Evolutionary conservation across 768 basidiomycete genomes (phyloP).

Genomic region (Tremella mesenterica): DNA sequence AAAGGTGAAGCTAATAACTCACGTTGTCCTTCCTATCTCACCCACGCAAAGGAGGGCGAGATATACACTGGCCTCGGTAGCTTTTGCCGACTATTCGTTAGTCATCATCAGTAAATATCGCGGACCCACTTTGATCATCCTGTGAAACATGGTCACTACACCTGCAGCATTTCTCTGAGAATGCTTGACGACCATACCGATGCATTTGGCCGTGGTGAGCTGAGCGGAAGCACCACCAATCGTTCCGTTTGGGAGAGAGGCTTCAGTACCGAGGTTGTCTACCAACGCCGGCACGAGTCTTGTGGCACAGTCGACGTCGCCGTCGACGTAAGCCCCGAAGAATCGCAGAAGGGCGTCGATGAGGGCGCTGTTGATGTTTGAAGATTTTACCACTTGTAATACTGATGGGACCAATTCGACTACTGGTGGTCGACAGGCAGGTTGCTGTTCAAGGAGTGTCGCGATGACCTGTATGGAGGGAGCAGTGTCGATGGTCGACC

Average conservation of each 20-base stretch:
- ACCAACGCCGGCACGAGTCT: conserved; percentile 71
- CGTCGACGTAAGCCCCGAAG: conserved; percentile 70
- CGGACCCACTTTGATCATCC: conserved; percentile 61
- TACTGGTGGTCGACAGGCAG: conserved; percentile 22
- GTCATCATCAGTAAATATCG: background rate
- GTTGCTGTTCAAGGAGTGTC: conserved; percentile 51
- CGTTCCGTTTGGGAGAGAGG: conserved; percentile 34
- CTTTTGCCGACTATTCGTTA: conserved; percentile 46
- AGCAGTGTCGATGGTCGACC: conserved; percentile 64
- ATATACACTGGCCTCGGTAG: conserved; percentile 60
- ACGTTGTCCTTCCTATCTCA: conserved; percentile 88
- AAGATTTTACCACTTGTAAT: conserved; percentile 61
- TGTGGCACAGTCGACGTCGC: conserved; percentile 72
- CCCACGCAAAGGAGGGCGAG: conserved; percentile 82
- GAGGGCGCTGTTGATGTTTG: conserved; percentile 61
- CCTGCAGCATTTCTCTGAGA: conserved; percentile 66
- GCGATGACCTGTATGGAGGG: conserved; percentile 40
- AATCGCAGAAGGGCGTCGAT: conserved; percentile 76
- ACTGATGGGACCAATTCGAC: conserved; percentile 37
- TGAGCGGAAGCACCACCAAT: conserved; percentile 35
- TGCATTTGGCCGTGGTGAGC: conserved; percentile 70
- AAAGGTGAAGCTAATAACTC: conserved; percentile 28
- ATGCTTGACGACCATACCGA: conserved; percentile 71
- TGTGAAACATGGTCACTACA: conserved; percentile 75
- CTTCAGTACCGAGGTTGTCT: conserved; percentile 57